Conservation (phyloP, 2,329 filamentous ascomycete genomes). For the Chaetoscypha palmicola region DNA sequence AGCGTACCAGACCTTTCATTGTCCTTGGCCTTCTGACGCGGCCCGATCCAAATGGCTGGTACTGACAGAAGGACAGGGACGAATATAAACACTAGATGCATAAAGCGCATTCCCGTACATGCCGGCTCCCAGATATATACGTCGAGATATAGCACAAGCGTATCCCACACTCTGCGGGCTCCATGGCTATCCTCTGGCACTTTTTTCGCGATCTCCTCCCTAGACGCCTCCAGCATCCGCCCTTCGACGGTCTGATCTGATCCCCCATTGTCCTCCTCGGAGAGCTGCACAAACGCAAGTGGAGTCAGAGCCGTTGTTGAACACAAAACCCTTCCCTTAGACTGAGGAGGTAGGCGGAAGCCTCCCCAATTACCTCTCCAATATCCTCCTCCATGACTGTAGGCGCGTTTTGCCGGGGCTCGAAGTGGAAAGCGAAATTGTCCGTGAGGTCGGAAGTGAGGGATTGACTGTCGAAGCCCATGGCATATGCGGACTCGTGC, state of each 20-base stretch:
- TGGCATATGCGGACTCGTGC: conserved; percentile 39
- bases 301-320: conserved; percentile 40
- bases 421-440: conserved; percentile 17
- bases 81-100: conserved; percentile 83
- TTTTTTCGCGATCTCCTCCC: conserved; percentile 66
- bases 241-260: conserved; percentile 67
- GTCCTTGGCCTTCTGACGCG: conserved; percentile 53
- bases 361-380: conserved; percentile 3
- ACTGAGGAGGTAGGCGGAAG: conserved; percentile 15
- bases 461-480: conserved; percentile 33
- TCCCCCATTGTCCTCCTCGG: conserved; percentile 45
- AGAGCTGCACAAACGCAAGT: conserved; percentile 50
- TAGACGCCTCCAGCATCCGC: conserved; percentile 79
- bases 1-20: conserved; percentile 75
- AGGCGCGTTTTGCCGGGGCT: conserved; percentile 11
- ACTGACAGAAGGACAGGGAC: conserved; percentile 79
- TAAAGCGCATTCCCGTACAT: conserved; percentile 78
- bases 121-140: conserved; percentile 75
- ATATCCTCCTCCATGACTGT: conserved; percentile 8
- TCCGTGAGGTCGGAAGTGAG: conserved; percentile 29
- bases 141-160: conserved; percentile 61
- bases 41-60: conserved; percentile 74
- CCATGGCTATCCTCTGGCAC: conserved; percentile 56
- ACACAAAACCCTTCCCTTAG: conserved; percentile 19
- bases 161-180: conserved; percentile 49